Evolutionary conservation across 257 asterid genomes (phyloP), one percentile per base, ranked within the genome.

Genomic region (Nyctanthes arbortristis): DNA sequence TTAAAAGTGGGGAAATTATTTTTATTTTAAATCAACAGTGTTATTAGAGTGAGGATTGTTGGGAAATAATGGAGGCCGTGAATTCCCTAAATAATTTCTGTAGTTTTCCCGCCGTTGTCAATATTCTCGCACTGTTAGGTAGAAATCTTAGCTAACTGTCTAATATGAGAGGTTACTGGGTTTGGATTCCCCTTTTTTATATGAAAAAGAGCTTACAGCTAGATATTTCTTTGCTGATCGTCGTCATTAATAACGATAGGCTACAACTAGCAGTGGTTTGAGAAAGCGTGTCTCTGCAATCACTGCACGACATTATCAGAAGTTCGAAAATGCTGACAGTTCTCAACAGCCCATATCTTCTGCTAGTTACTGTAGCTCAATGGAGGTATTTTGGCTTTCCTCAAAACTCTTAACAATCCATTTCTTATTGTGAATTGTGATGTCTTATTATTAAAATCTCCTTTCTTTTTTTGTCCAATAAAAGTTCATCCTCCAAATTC

Each of bases 321-420:
- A 84, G 59, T 47, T 70, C 29, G 77, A 66, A 36, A 78, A 75
- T 70, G 80, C 59, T 70, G 80, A 37, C 27, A 82, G 72, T 66
- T 73, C 76, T 69, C 84, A 77, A 7, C 81, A 69, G 69, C 81
- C 84, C 65, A 73, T 71, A 37, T 84, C 93, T 66, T 80, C 95
- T 2, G 85, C 85, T 72, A 84, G 86, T 79, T 83, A 78, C 68
- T 75, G 87, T 54, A 83, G 88, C 87, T 82, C 96, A 5, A 77
- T 69, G 90, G 92, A 92, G 97, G 97, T 92, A 81, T 16, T 9
- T 68, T 56, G 10, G 11, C 39, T 71, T 47, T 49, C 69, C 55
- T 13, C 11, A 0, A 61, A 33, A 37, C 56, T 49, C 14, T n/a
- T 60, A 43, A 4, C 27, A 62, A 47, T 56, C 37, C 14, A 31